Base-by-base conservation (phyloP, 202 grass and related monocot species). In the Sporobolus alterniflorus region DNA sequence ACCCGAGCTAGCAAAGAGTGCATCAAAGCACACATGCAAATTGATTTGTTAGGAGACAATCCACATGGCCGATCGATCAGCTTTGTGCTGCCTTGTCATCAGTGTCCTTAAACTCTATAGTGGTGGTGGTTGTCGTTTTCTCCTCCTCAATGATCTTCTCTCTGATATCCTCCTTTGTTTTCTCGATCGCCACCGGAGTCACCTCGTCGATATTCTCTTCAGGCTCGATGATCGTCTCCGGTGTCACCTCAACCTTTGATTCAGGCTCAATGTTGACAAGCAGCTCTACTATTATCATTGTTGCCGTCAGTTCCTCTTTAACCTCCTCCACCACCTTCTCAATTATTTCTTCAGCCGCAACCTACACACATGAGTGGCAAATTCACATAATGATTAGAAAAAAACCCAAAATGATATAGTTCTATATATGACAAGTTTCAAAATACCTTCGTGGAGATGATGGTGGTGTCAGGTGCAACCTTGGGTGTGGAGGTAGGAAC, bases 101-200 rank as follows among this genome's bases (percentile, higher is more conserved):
- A 39, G 36, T 39, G 36, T 39, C 36, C 36, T 39, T 39, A n/a
- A n/a, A n/a, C n/a, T n/a, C n/a, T n/a, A n/a, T n/a, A n/a, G n/a
- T n/a, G 36, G 36, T 39, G 36, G 36, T 3, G 36, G 36, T 7
- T 39, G 36, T 5, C 3, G 36, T 3, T 5, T 39, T 39, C 36
- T 83, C 84, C 74, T 86, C 83, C 68, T 57, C 85, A 47, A 74
- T 15, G 47, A 65, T 51, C 85, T 90, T 85, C 43, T 83, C 78
- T 16, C 52, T 18, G 9, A 48, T 73, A 18, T 48, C 77, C 6
- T 75, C 42, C 5, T 28, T 54, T 14, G 52, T 80, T 64, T 59
- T 18, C 54, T 83, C 18, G 21, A 47, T 29, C 33, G 71, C 48
- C 40, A 78, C 54, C 0, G 15, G 36, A 22, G 46, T 20, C 5